Conservation (phyloP, 768 basidiomycete genomes). For the Asterophora lycoperdoides region DNA sequence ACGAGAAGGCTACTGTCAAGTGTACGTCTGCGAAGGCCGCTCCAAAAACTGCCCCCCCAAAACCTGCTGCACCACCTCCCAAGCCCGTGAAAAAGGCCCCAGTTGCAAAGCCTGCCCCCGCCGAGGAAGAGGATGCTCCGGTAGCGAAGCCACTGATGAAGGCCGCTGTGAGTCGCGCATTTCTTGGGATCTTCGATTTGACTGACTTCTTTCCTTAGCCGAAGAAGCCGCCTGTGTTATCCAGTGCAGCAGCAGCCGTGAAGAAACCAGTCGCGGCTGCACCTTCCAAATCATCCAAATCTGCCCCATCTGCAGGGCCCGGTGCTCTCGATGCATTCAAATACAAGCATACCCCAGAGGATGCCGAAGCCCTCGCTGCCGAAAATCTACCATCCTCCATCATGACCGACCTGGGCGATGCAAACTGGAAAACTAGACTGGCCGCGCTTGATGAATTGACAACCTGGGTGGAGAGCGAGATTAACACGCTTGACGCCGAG, state of each 20-base stretch:
- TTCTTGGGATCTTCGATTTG: background rate
- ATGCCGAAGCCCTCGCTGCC: constrained; percentile 77
- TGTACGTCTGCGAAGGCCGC: constrained; percentile 64
- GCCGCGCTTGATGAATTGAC: constrained; percentile 85
- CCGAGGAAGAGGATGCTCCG: constrained; percentile 13
- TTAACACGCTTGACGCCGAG: constrained; percentile 75
- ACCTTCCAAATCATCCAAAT: constrained; percentile 40
- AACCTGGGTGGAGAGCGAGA: constrained; percentile 71
- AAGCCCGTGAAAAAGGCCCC: background rate
- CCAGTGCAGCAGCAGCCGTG: constrained; percentile 28
- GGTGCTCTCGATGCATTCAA: constrained; percentile 79
- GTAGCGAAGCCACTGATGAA: constrained; percentile 42
- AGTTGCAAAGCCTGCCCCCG: background rate
- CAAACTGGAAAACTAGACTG: constrained; percentile 90
- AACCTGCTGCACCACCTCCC: constrained; percentile 24
- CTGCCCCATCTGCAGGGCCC: constrained; percentile 43
- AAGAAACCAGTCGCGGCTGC: constrained; percentile 45
- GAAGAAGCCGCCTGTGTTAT: constrained; percentile 47
- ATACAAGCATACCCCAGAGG: constrained; percentile 87
- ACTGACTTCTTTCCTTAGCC: constrained; percentile 27
- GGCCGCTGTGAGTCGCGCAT: constrained; percentile 32
- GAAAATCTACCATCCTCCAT: constrained; percentile 70
- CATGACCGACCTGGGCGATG: constrained; percentile 71
- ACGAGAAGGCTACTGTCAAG: constrained; percentile 88
- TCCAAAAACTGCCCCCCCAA: constrained; percentile 47